phyloP scores from a whole-genome alignment of 306 rosid species.

The Vicia faba region DNA sequence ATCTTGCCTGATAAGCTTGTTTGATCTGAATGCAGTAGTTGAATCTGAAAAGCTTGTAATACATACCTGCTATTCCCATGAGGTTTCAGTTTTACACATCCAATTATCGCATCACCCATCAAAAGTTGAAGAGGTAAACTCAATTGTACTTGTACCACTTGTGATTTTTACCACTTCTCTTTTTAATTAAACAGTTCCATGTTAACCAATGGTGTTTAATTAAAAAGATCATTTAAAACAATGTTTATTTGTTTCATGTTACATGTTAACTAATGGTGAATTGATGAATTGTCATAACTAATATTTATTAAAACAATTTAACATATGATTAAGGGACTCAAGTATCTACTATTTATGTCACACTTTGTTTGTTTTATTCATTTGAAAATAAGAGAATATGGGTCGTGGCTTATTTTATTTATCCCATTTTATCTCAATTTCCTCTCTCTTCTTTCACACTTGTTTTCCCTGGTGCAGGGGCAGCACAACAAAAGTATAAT shows the following conservation, averaged over 20 bases:
- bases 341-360: neutral
- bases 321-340: neutral
- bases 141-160: conserved; percentile 1
- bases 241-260: too few species aligned
- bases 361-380: neutral
- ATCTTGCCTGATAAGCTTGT: conserved; percentile 37
- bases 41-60: conserved; percentile 47
- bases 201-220: too few species aligned
- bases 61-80: neutral
- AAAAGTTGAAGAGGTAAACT: conserved; percentile 26
- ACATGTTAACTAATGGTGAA: too few species aligned
- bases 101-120: conserved; percentile 11
- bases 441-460: neutral
- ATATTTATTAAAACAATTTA: neutral
- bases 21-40: neutral
- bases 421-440: conserved; percentile 2
- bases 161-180: conserved; percentile 15
- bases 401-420: too few species aligned
- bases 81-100: conserved; percentile 23
- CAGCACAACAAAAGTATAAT: neutral
- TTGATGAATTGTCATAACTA: too few species aligned
- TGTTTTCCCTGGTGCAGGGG: conserved; percentile 1
- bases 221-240: too few species aligned
- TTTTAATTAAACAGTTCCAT: conserved; percentile 23
- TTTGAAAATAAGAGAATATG: neutral